Conservation (phyloP, 1,284 basidiomycete genomes). For the Malassezia furfur region DNA sequence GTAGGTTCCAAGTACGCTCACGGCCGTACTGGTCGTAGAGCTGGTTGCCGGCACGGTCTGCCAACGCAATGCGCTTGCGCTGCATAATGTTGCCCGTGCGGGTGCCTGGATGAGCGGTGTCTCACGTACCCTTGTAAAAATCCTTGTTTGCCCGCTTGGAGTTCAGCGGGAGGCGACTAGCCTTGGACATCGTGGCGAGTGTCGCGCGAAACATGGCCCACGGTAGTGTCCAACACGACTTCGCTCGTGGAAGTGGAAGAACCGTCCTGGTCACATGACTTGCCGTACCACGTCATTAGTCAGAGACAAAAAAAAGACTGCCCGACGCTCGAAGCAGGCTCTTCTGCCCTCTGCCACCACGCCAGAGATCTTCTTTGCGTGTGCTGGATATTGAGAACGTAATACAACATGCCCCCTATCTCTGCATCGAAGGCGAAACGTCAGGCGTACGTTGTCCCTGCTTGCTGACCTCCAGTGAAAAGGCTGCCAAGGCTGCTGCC, state of each 20-base stretch:
- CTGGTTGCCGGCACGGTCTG: conserved; percentile 30
- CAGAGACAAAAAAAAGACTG: background rate
- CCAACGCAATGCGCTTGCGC: conserved; percentile 40
- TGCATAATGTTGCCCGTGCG: conserved; percentile 43
- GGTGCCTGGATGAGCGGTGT: conserved; percentile 21
- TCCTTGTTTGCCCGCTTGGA: conserved; percentile 46
- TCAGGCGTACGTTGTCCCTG: conserved; percentile 35
- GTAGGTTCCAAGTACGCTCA: conserved; percentile 34
- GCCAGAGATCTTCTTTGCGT: background rate
- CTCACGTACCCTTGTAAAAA: conserved; percentile 42
- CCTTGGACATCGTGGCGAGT: conserved; percentile 31
- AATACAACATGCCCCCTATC: conserved; percentile 32
- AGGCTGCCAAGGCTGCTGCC: conserved; percentile 44
- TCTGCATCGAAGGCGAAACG: conserved; percentile 49
- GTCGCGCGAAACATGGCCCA: conserved; percentile 34
- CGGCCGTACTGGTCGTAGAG: conserved; percentile 31
- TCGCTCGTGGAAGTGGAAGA: background rate
- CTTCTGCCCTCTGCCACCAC: background rate
- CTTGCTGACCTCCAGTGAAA: conserved; percentile 27
- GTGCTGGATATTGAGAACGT: background rate
- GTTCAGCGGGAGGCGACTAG: conserved; percentile 41
- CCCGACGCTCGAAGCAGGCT: background rate
- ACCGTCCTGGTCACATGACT: conserved; percentile 1
- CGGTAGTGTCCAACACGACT: background rate
- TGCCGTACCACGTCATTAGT: background rate